These are phyloP conservation scores for Mycena polygramma DNA, from an alignment of 768 basidiomycete species.

Conservation along the genomic window DNA sequence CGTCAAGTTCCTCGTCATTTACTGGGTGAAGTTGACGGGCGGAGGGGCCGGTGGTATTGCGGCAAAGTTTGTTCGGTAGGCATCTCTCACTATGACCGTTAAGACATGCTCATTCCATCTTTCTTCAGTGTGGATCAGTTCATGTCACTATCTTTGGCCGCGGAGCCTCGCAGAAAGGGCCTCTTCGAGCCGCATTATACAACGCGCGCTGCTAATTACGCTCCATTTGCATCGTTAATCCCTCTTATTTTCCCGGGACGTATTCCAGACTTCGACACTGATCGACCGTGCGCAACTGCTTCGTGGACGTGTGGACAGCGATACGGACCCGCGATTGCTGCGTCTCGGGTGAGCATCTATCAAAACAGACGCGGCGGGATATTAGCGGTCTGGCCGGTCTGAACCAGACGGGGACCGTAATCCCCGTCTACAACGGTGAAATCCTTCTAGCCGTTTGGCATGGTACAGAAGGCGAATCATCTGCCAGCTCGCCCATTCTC, in stretches of 20 bases:
- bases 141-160: slow-evolving; percentile 82
- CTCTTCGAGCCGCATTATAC: slow-evolving; percentile 85
- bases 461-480: slow-evolving; percentile 58
- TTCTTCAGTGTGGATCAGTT: slow-evolving; percentile 76
- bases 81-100: slow-evolving; percentile 7
- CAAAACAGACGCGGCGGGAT: slow-evolving; percentile 49
- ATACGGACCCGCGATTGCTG: slow-evolving; percentile 71
- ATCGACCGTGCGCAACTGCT: slow-evolving; percentile 76
- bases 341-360: slow-evolving; percentile 62
- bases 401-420: slow-evolving; percentile 62
- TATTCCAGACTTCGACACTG: slow-evolving; percentile 74
- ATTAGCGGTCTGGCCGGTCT: slow-evolving; percentile 54
- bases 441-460: slow-evolving; percentile 77
- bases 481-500: slow-evolving; percentile 67
- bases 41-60: slow-evolving; percentile 58
- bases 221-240: slow-evolving; percentile 62
- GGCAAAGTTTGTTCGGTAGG: slow-evolving; percentile 75
- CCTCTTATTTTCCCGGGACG: slow-evolving; percentile 85
- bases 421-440: slow-evolving; percentile 83
- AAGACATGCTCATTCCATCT: too few relatives aligned
- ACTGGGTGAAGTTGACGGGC: slow-evolving; percentile 68
- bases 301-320: slow-evolving; percentile 79
- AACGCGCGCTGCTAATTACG: slow-evolving; percentile 58
- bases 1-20: slow-evolving; percentile 61
- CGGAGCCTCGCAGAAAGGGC: slow-evolving; percentile 81